phyloP scores from a whole-genome alignment of 208 protist species.

The Trypanosoma avium region DNA sequence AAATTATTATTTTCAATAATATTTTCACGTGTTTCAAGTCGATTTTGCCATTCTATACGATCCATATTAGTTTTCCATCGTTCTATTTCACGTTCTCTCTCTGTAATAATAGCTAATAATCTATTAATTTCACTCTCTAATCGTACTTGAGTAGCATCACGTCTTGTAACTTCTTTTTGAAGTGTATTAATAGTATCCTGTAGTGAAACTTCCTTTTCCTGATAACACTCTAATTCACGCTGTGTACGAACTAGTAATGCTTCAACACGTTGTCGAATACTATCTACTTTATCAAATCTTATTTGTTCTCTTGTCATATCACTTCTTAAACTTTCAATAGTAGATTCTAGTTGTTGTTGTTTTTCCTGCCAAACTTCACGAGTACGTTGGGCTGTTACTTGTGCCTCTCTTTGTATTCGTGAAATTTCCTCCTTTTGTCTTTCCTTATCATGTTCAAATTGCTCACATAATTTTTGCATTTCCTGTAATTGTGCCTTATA shows the following conservation, averaged over 20 bases:
- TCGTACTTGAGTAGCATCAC: slow-evolving; percentile 25
- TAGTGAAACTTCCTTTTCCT: slow-evolving; percentile 8
- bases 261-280: slow-evolving; percentile 24
- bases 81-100: slow-evolving; percentile 57
- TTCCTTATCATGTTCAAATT: slow-evolving; percentile 14
- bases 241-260: slow-evolving; percentile 25
- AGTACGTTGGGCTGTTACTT: not conserved
- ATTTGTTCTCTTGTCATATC: slow-evolving; percentile 22
- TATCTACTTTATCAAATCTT: slow-evolving; percentile 26
- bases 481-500: slow-evolving; percentile 25
- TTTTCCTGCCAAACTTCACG: slow-evolving; percentile 7
- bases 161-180: slow-evolving; percentile 17
- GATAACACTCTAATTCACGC: slow-evolving; percentile 29
- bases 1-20: not conserved
- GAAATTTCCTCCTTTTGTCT: slow-evolving; percentile 6
- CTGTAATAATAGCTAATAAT: slow-evolving; percentile 29
- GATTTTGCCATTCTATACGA: slow-evolving; percentile 33
- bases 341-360: slow-evolving; percentile 25
- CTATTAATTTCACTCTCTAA: slow-evolving; percentile 28
- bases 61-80: slow-evolving; percentile 44
- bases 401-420: not conserved
- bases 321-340: slow-evolving; percentile 22
- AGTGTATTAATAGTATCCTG: slow-evolving; percentile 37
- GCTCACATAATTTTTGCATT: slow-evolving; percentile 19
- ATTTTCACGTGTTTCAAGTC: not conserved